These are phyloP conservation scores for Fusarium sp. DNA, from an alignment of 2,329 filamentous ascomycete species.

Conservation along the genomic window DNA sequence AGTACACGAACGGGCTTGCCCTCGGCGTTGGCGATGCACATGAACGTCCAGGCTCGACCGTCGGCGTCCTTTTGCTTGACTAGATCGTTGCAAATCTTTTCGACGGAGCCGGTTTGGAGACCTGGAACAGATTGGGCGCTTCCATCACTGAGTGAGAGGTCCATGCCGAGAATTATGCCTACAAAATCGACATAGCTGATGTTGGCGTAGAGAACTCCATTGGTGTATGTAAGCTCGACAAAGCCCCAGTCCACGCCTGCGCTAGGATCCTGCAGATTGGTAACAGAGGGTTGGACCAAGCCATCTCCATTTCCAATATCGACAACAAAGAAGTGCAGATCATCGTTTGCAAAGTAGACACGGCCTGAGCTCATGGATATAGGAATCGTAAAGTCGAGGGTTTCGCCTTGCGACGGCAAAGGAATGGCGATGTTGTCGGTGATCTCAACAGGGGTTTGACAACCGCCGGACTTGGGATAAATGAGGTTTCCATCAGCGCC, in stretches of 20 bases:
- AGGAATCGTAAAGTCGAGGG: slow-evolving; percentile 58
- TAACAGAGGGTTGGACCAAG: slow-evolving; percentile 65
- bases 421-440: slow-evolving; percentile 60
- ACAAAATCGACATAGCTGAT: slow-evolving; percentile 68
- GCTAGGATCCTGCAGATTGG: slow-evolving; percentile 61
- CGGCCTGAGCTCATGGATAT: slow-evolving; percentile 59
- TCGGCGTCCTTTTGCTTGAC: slow-evolving; percentile 56
- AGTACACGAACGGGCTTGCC: slow-evolving; percentile 61
- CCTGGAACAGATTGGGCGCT: slow-evolving; percentile 58
- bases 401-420: slow-evolving; percentile 56
- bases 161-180: slow-evolving; percentile 66
- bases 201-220: slow-evolving; percentile 61
- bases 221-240: slow-evolving; percentile 63
- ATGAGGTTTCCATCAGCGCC: slow-evolving; percentile 57
- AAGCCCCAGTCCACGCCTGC: slow-evolving; percentile 64
- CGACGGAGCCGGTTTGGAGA: slow-evolving; percentile 55
- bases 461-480: slow-evolving; percentile 59
- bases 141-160: slow-evolving; percentile 56
- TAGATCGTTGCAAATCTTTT: slow-evolving; percentile 59
- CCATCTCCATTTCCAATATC: slow-evolving; percentile 50
- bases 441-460: slow-evolving; percentile 56
- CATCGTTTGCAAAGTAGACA: slow-evolving; percentile 62
- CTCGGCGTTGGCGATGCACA: slow-evolving; percentile 58
- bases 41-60: slow-evolving; percentile 60
- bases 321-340: slow-evolving; percentile 61